These are phyloP conservation scores for Cyclotella baltica DNA, from an alignment of 108 stramenopile species.

Conservation along the genomic window DNA sequence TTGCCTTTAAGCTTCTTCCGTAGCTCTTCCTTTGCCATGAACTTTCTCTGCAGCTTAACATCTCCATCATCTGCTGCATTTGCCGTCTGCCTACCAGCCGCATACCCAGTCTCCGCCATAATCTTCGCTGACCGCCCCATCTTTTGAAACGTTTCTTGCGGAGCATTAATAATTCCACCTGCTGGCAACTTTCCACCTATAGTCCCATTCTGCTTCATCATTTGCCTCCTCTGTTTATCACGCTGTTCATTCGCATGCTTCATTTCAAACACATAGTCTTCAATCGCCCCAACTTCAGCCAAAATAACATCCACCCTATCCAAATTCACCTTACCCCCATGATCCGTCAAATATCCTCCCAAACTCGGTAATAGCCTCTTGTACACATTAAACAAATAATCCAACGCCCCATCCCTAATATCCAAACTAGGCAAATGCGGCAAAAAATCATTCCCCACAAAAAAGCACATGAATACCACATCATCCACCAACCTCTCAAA, in stretches of 20 bases:
- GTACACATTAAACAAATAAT: conserved; percentile 92
- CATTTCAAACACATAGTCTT: conserved; percentile 96
- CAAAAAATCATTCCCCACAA: conserved; percentile 95
- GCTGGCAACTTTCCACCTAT: conserved; percentile 58
- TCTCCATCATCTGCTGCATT: conserved; percentile 43
- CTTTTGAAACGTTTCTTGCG: conserved; percentile 48
- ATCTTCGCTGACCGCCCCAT: conserved; percentile 78
- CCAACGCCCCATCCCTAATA: conserved; percentile 94
- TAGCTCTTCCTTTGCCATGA: conserved; percentile 55
- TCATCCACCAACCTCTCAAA: conserved; percentile 97
- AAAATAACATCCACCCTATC: conserved; percentile 93
- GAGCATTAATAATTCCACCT: conserved; percentile 42
- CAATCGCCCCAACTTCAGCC: conserved; percentile 93
- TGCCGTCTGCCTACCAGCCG: conserved; percentile 10
- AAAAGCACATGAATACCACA: conserved; percentile 98
- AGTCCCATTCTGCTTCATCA: conserved; percentile 47
- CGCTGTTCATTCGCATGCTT: conserved; percentile 87
- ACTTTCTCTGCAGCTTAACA: conserved; percentile 50
- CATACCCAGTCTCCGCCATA: conserved; percentile 54
- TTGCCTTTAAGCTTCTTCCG: conserved; percentile 62
- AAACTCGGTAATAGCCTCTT: conserved; percentile 88
- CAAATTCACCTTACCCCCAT: conserved; percentile 94
- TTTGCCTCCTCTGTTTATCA: conserved; percentile 64
- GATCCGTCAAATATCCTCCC: conserved; percentile 94
- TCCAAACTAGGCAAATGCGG: conserved; percentile 96